Base-by-base conservation (phyloP, 1,284 basidiomycete genomes). In the Naganishia cerealis region DNA sequence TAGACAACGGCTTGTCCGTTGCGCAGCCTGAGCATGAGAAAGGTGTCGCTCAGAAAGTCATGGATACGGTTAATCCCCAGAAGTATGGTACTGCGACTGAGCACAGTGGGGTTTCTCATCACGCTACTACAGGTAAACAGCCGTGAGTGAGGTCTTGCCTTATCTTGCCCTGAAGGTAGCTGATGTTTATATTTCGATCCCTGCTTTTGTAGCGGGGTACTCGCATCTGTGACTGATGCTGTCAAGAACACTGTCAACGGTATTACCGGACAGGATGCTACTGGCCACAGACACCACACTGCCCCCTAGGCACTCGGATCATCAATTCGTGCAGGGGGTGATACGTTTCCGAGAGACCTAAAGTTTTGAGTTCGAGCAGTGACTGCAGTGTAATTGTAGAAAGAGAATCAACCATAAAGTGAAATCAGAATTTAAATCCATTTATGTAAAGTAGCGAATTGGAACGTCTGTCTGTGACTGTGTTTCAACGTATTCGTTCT, bases 211-310 rank as follows among this genome's bases (percentile, higher is more conserved):
- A 67, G 56, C 4, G 48, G 54, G 6, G 48, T 67, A 12, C 26
- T 67, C 5, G 16, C 24, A 26, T 57, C 65, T 13, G 65, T 54
- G 8, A 58, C 65, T 21, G 38, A 67, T 16, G 65, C 54, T 9
- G 56, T 67, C 29, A 67, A 67, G 56, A 40, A 57, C 48, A 53
- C 48, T 4, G 57, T 67, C 48, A 57, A 59, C 65, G 29, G 15
- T 10, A n/a, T 67, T 21, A 67, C 65, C n/a, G 56, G 57, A 16
- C 54, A 53, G 16, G 40, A 40, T 24, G 6, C 24, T 21, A 12
- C 10, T 18, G 18, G 29, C 52, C 16, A n/a, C 18, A 8, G 26
- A 3, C 46, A 53, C 29, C 26, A 39, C 16, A 65, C 10, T 29
- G 24, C 46, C 38, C 29, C 29, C 29, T 33, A 33, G 29, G 29